These are phyloP conservation scores for Closterium sp. DNA, from an alignment of 139 green algal genomes.

Conservation along the genomic window DNA sequence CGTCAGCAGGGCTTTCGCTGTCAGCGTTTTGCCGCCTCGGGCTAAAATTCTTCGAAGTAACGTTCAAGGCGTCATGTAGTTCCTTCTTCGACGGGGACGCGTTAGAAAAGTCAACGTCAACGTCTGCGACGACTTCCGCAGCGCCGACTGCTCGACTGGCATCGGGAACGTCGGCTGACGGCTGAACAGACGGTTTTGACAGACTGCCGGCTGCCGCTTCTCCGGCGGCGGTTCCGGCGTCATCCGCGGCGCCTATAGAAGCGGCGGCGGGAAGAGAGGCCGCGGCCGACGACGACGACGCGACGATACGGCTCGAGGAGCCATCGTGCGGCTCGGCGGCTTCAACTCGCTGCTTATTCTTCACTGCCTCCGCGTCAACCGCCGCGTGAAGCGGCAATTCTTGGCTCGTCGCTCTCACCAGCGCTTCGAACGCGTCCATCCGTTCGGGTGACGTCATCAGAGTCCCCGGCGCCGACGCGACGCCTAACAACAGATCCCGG, in stretches of 20 bases:
- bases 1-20: not conserved
- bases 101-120: not conserved
- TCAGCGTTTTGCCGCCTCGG: not conserved
- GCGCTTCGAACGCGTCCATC: not conserved
- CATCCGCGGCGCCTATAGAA: too few relatives aligned
- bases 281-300: too few relatives aligned
- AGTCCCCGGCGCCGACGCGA: not conserved
- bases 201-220: not conserved
- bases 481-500: not conserved
- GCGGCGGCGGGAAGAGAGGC: too few relatives aligned
- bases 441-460: not conserved
- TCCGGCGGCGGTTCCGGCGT: not conserved
- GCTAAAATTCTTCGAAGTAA: not conserved
- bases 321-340: not conserved
- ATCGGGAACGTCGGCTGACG: not conserved
- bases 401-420: not conserved
- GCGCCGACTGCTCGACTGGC: not conserved
- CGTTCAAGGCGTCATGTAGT: not conserved
- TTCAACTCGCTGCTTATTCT: not conserved
- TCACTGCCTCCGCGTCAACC: not conserved
- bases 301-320: too few relatives aligned
- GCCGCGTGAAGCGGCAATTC: not conserved
- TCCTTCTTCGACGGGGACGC: not conserved
- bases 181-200: not conserved
- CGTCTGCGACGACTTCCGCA: not conserved